A percentile compares a stretch with the other conserved stretches of the same genome.
phyloP scores from a whole-genome alignment of 176 grass and related monocot species.

The Oryza punctata region DNA sequence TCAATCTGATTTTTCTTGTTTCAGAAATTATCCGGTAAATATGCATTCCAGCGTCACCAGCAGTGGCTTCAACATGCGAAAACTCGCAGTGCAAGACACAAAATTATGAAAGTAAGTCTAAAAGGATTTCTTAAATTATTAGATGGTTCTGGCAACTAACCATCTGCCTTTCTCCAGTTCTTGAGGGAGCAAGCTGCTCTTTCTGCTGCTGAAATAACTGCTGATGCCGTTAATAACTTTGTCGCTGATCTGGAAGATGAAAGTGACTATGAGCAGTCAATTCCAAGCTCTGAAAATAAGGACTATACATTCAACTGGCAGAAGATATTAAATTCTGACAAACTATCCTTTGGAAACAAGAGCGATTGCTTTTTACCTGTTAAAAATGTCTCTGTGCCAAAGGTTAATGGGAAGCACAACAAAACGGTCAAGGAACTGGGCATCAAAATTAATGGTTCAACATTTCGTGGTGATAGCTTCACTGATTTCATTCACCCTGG shows the following conservation, averaged over 20 bases:
- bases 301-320: conserved; percentile 71
- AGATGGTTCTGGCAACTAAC: conserved; percentile 22
- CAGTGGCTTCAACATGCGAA: conserved; percentile 92
- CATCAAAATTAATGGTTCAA: conserved; percentile 80
- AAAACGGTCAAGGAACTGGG: conserved; percentile 56
- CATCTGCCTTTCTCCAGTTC: conserved; percentile 59
- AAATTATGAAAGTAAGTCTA: conserved; percentile 88
- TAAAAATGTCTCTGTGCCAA: conserved; percentile 48
- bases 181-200: conserved; percentile 82
- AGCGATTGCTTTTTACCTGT: conserved; percentile 60
- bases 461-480: conserved; percentile 42
- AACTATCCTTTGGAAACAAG: conserved; percentile 43
- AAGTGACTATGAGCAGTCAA: conserved; percentile 50
- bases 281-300: conserved; percentile 37
- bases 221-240: conserved; percentile 73
- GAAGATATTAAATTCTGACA: conserved; percentile 59
- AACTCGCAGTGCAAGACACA: conserved; percentile 94
- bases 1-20: conserved; percentile 24
- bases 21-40: conserved; percentile 85
- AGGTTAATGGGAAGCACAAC: conserved; percentile 73
- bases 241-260: conserved; percentile 88
- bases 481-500: conserved; percentile 51
- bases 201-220: conserved; percentile 87
- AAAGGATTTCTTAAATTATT: conserved; percentile 28
- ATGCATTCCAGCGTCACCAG: conserved; percentile 81